These are phyloP conservation scores for Pseudogymnoascus sp. DNA, from an alignment of 2,329 filamentous ascomycete genomes.

Conservation along the genomic window DNA sequence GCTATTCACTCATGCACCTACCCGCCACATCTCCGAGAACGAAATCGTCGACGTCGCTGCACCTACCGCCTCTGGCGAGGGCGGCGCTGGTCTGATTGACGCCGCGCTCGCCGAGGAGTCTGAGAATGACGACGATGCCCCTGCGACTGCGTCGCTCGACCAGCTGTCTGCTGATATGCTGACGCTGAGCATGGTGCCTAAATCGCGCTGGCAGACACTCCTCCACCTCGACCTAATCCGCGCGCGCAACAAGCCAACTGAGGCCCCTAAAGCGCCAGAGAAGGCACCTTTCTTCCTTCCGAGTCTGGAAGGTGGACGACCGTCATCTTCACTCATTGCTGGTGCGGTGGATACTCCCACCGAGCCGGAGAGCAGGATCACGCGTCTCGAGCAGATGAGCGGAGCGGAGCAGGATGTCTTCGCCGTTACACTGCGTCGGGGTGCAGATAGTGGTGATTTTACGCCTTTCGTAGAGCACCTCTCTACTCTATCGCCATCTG, in stretches of 20 bases:
- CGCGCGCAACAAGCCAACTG: constrained; percentile 87
- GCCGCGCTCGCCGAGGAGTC: constrained; percentile 59
- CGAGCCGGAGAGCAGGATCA: constrained; percentile 23
- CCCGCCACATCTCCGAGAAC: constrained; percentile 71
- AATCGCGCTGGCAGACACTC: constrained; percentile 87
- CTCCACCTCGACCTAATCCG: constrained; percentile 85
- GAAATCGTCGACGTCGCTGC: constrained; percentile 57
- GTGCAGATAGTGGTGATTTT: constrained; percentile 51
- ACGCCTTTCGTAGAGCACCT: constrained; percentile 67
- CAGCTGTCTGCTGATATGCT: constrained; percentile 77
- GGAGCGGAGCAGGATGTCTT: constrained; percentile 43
- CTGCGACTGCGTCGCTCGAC: constrained; percentile 53
- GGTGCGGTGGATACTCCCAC: constrained; percentile 17
- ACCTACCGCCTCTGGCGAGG: constrained; percentile 77
- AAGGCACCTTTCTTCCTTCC: constrained; percentile 95
- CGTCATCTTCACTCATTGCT: constrained; percentile 22
- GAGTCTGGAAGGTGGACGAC: constrained; percentile 39
- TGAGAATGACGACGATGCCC: constrained; percentile 42
- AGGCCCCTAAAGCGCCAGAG: constrained; percentile 83
- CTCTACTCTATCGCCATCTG: constrained; percentile 71
- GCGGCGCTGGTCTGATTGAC: constrained; percentile 65
- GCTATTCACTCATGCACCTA: constrained; percentile 81
- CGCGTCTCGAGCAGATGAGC: constrained; percentile 25
- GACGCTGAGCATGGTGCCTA: constrained; percentile 82
- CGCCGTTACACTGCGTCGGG: constrained; percentile 46